phyloP scores from a whole-genome alignment of 306 rosid species.

The Lotus japonicus region DNA sequence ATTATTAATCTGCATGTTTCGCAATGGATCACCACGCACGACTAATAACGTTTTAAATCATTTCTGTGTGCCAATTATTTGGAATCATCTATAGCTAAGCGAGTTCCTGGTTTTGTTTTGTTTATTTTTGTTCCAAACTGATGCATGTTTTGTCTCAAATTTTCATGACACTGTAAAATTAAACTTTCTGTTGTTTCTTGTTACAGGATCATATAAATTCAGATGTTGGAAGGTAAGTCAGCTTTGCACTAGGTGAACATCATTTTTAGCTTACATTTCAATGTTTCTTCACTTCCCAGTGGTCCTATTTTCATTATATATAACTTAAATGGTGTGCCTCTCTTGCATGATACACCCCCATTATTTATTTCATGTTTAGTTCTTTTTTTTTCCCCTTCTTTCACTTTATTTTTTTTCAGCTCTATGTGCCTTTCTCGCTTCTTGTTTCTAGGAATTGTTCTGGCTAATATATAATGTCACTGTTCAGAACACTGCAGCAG shows the following conservation, averaged over 20 bases:
- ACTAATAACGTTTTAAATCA: background rate
- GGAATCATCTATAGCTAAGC: background rate
- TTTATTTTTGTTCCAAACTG: background rate
- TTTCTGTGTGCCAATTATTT: background rate
- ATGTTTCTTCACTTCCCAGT: background rate
- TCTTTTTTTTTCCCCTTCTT: constrained; percentile 1
- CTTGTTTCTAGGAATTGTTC: constrained; percentile 9
- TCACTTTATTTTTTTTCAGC: background rate
- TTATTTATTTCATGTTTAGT: background rate
- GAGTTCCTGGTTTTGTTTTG: background rate
- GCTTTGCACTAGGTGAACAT: background rate
- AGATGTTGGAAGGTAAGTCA: constrained; percentile 27
- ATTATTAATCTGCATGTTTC: background rate
- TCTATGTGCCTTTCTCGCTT: constrained; percentile 16
- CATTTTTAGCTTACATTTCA: background rate
- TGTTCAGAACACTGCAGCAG: constrained; percentile 32
- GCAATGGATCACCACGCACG: background rate
- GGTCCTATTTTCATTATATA: constrained; percentile 7
- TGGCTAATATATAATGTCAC: constrained; percentile 25
- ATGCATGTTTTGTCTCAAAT: background rate
- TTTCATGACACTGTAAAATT: background rate
- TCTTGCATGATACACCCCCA: background rate
- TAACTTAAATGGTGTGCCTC: background rate
- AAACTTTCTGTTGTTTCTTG: constrained; percentile 12
- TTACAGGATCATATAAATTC: constrained; percentile 31